Evolutionary conservation across 2,329 filamentous ascomycete genomes (phyloP).

Genomic region (Cordyceps tenuipes): DNA sequence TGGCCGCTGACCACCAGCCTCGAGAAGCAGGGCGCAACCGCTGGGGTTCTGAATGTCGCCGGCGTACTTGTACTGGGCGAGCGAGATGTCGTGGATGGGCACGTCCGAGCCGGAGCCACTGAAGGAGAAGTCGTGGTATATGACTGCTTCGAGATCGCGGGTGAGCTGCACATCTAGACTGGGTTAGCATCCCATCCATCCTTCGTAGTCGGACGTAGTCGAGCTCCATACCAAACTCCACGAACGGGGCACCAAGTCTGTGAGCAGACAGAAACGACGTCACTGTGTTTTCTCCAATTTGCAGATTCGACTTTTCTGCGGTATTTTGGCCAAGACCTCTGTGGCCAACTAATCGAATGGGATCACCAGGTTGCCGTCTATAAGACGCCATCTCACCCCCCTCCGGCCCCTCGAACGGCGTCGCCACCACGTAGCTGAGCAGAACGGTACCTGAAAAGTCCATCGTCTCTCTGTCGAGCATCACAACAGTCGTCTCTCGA

Average conservation of each 20-base stretch:
- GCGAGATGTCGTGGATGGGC: conserved; percentile 29
- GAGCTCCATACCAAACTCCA: conserved; percentile 7
- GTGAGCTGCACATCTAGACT: conserved; percentile 32
- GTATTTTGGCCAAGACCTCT: conserved; percentile 20
- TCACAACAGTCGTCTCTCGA: conserved; percentile 24
- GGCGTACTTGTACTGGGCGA: conserved; percentile 29
- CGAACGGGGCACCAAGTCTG: conserved; percentile 5
- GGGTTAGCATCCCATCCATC: not conserved
- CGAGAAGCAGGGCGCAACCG: not conserved
- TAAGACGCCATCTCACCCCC: not conserved
- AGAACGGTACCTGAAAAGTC: conserved; percentile 24
- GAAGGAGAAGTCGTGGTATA: conserved; percentile 34
- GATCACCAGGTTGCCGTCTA: not conserved
- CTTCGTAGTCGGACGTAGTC: not conserved
- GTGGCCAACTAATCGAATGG: conserved; percentile 23
- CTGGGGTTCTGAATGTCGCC: conserved; percentile 18
- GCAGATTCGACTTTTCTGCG: not conserved
- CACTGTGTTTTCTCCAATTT: conserved; percentile 9
- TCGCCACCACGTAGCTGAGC: conserved; percentile 25
- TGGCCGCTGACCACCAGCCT: conserved; percentile 5
- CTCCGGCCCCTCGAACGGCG: conserved; percentile 16
- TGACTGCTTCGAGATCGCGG: conserved; percentile 29
- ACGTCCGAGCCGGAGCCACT: conserved; percentile 34
- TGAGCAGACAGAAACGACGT: conserved; percentile 7
- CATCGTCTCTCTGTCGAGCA: conserved; percentile 23